phyloP scores from a whole-genome alignment of 2,329 filamentous ascomycete species.

The Colletotrichum sp. region DNA sequence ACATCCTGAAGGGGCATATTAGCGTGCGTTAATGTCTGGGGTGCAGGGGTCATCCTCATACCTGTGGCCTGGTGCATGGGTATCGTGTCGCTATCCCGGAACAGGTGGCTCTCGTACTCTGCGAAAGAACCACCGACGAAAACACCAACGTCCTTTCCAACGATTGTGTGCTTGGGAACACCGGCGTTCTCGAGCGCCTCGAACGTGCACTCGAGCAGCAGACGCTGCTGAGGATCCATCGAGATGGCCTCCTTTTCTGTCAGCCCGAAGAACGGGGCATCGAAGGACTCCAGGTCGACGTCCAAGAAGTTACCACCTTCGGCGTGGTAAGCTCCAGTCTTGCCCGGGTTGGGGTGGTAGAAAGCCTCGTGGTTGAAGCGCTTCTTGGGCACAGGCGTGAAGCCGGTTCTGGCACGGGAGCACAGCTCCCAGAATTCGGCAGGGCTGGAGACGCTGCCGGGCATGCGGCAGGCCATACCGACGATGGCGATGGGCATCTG shows the following conservation, averaged over 20 bases:
- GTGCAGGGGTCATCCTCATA: slow-evolving; percentile 26
- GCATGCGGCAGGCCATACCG: slow-evolving; percentile 52
- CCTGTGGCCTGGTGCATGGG: slow-evolving; percentile 59
- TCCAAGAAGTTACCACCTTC: slow-evolving; percentile 47
- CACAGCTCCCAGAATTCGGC: slow-evolving; percentile 51
- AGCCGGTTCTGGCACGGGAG: slow-evolving; percentile 44
- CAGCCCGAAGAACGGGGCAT: slow-evolving; percentile 59
- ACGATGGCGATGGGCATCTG: slow-evolving; percentile 51
- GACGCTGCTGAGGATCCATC: slow-evolving; percentile 61
- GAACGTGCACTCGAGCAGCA: slow-evolving; percentile 58
- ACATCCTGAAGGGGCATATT: slow-evolving; percentile 36
- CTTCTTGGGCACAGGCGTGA: slow-evolving; percentile 45
- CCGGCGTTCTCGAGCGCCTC: slow-evolving; percentile 60
- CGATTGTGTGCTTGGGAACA: slow-evolving; percentile 49
- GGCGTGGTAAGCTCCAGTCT: slow-evolving; percentile 35
- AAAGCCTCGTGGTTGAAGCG: slow-evolving; percentile 50
- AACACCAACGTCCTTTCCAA: slow-evolving; percentile 54
- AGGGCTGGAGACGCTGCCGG: slow-evolving; percentile 45
- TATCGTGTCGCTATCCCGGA: slow-evolving; percentile 49
- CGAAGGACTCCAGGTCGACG: slow-evolving; percentile 51
- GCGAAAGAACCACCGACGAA: slow-evolving; percentile 53
- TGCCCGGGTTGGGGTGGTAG: slow-evolving; percentile 48
- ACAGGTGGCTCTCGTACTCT: slow-evolving; percentile 52
- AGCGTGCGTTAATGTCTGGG: slow-evolving; percentile 2
- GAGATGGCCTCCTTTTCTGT: slow-evolving; percentile 54